phyloP scores from a whole-genome alignment of 2,329 filamentous ascomycete species.

The Chaetomiaceae sp. region DNA sequence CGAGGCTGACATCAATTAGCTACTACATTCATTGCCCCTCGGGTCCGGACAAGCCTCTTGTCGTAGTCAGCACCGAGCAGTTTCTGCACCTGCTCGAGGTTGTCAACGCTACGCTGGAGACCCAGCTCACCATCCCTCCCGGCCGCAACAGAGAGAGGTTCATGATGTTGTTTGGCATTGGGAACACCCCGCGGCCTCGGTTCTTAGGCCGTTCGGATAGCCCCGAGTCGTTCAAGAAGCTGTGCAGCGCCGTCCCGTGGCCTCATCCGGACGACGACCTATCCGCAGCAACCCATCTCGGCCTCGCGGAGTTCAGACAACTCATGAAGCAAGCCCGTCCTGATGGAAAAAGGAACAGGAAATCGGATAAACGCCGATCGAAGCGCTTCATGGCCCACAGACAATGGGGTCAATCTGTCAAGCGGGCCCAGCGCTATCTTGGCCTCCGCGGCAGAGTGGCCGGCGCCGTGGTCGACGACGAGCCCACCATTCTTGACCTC shows the following conservation, averaged over 20 bases:
- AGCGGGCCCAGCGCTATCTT: conserved; percentile 65
- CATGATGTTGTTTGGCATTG: conserved; percentile 55
- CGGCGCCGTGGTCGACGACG: conserved; percentile 3
- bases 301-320: conserved; percentile 46
- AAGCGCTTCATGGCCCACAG: conserved; percentile 48
- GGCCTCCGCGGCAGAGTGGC: conserved; percentile 51
- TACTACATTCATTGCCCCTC: conserved; percentile 61
- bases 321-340: conserved; percentile 51
- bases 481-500: conserved; percentile 38
- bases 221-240: conserved; percentile 32
- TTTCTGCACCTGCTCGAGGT: conserved; percentile 59
- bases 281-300: conserved; percentile 33
- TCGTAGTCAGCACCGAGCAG: conserved; percentile 66
- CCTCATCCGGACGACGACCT: conserved; percentile 35
- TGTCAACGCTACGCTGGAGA: conserved; percentile 57
- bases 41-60: conserved; percentile 46
- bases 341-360: conserved; percentile 44
- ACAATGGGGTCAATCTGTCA: conserved; percentile 51
- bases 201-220: conserved; percentile 59
- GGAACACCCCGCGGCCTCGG: conserved; percentile 59
- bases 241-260: conserved; percentile 35
- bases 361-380: conserved; percentile 43
- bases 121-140: conserved; percentile 54
- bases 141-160: conserved; percentile 52
- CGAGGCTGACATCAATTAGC: conserved; percentile 18